Percentiles rank a stretch among this genome's conserved stretches.
Conservation (phyloP, 768 basidiomycete species). For the Boletus sensibilis region DNA sequence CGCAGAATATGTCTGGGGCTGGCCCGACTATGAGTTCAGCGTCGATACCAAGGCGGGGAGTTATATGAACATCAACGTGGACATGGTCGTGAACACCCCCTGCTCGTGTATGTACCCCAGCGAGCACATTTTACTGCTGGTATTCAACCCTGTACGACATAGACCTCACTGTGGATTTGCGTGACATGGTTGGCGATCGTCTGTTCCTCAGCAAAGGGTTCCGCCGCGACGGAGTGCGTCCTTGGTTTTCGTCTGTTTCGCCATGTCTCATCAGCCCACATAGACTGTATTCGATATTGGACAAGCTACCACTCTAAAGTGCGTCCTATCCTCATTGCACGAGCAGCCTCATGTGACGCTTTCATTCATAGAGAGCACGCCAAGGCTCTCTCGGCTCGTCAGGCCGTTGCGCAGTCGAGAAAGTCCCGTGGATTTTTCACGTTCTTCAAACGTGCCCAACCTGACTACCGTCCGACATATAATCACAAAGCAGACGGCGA, state of each 20-base stretch:
- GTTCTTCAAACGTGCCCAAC: slow-evolving; percentile 43
- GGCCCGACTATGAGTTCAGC: slow-evolving; percentile 86
- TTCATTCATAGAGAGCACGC: slow-evolving; percentile 54
- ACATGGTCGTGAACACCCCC: slow-evolving; percentile 90
- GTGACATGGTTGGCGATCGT: slow-evolving; percentile 93
- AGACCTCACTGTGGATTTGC: slow-evolving; percentile 86
- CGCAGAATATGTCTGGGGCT: slow-evolving; percentile 91
- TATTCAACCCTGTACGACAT: slow-evolving; percentile 2
- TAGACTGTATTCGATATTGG: slow-evolving; percentile 80
- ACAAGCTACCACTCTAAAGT: slow-evolving; percentile 74
- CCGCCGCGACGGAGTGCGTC: slow-evolving; percentile 77
- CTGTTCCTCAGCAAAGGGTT: slow-evolving; percentile 79
- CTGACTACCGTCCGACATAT: slow-evolving; percentile 68
- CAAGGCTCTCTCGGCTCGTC: slow-evolving; percentile 59
- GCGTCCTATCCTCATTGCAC: slow-evolving; percentile 13
- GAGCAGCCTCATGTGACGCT: not conserved
- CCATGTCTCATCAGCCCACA: not conserved
- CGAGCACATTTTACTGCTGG: not conserved
- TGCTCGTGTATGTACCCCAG: slow-evolving; percentile 73
- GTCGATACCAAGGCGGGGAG: slow-evolving; percentile 65
- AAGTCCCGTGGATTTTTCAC: slow-evolving; percentile 74
- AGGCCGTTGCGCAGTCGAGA: slow-evolving; percentile 71
- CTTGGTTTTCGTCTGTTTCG: not conserved
- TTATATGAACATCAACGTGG: slow-evolving; percentile 84
- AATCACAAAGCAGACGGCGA: slow-evolving; percentile 64